phyloP scores from a whole-genome alignment of 768 basidiomycete genomes.

The Auriscalpium vulgare region DNA sequence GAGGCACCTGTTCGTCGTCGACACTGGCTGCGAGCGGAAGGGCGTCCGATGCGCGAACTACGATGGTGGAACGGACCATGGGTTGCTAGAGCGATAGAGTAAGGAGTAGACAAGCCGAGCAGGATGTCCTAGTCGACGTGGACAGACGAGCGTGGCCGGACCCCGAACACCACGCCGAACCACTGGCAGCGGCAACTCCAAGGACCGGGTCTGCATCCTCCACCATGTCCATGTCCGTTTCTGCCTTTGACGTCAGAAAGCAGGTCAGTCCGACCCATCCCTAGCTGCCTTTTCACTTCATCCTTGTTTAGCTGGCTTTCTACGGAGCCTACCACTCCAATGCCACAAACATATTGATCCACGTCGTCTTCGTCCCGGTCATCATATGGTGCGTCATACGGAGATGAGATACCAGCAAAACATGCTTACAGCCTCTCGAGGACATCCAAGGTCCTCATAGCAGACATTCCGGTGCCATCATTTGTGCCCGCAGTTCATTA shows the following conservation, averaged over 20 bases:
- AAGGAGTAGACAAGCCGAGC: neutral
- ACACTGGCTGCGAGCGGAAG: constrained; percentile 92
- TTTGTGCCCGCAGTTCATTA: constrained; percentile 46
- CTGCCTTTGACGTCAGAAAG: constrained; percentile 52
- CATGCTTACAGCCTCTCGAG: constrained; percentile 27
- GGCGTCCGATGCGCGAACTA: constrained; percentile 79
- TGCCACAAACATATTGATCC: constrained; percentile 75
- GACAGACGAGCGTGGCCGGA: neutral
- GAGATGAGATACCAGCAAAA: neutral
- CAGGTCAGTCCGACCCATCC: constrained; percentile 38
- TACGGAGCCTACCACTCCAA: constrained; percentile 92
- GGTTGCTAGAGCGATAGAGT: neutral
- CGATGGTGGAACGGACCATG: constrained; percentile 85
- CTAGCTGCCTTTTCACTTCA: constrained; percentile 6
- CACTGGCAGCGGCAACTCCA: too few relatives aligned
- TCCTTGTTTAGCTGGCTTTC: constrained; percentile 61
- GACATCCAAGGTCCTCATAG: constrained; percentile 53
- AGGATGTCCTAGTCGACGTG: neutral
- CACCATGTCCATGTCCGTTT: constrained; percentile 21
- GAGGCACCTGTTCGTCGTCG: constrained; percentile 87
- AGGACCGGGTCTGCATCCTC: neutral
- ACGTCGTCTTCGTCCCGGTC: constrained; percentile 78
- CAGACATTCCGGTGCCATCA: constrained; percentile 18
- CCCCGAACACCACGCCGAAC: too few relatives aligned
- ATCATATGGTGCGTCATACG: constrained; percentile 58